Percentiles rank a stretch among this genome's conserved stretches.
These are phyloP conservation scores for Phytophthora macrochlamydospora DNA, from an alignment of 352 stramenopile genomes.

Conservation along the genomic window DNA sequence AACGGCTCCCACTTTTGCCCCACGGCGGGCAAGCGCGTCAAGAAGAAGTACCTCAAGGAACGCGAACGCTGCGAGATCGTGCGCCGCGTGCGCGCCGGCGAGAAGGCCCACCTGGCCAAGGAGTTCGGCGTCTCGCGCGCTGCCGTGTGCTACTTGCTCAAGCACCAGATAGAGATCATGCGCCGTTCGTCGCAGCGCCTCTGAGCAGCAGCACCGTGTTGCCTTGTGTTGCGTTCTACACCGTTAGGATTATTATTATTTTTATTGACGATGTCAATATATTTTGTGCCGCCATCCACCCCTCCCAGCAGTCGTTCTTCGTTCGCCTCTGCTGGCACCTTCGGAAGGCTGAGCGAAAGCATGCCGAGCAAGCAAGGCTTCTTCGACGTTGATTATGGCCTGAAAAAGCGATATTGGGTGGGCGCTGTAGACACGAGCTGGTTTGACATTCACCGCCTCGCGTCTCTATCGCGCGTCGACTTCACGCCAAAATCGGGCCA, in stretches of 20 bases:
- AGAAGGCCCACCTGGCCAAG: constrained; percentile 68
- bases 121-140: constrained; percentile 67
- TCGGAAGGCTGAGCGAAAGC: not conserved
- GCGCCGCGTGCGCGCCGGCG: constrained; percentile 53
- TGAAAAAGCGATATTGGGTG: not conserved
- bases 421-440: not conserved
- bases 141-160: constrained; percentile 69
- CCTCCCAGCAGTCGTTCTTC: not conserved
- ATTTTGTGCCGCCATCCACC: constrained; percentile 16
- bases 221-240: not conserved
- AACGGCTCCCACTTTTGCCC: constrained; percentile 10
- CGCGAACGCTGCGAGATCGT: constrained; percentile 68
- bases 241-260: constrained; percentile 37
- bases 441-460: not conserved
- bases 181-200: constrained; percentile 47
- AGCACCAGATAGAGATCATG: constrained; percentile 69
- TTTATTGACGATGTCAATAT: constrained; percentile 33
- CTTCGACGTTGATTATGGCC: not conserved
- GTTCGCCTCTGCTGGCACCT: not conserved
- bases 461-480: not conserved
- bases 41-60: constrained; percentile 81
- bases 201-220: constrained; percentile 15
- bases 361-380: not conserved
- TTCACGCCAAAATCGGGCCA: not conserved
- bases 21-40: constrained; percentile 37